These are phyloP conservation scores for Didymella pinodella DNA, from an alignment of 2,329 filamentous ascomycete genomes.

Conservation along the genomic window DNA sequence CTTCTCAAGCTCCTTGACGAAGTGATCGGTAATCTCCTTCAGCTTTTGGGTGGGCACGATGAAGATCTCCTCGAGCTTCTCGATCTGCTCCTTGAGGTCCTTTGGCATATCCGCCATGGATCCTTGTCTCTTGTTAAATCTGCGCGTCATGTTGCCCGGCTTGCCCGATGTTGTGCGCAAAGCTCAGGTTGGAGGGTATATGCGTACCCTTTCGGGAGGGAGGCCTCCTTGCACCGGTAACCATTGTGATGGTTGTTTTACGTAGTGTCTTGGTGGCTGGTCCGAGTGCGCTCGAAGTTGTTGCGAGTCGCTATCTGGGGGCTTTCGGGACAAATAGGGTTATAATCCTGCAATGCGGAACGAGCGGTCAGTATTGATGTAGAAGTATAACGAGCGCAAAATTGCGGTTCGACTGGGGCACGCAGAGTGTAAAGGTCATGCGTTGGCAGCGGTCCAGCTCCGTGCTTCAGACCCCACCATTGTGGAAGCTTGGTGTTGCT, in stretches of 20 bases:
- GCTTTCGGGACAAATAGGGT: conserved; percentile 3
- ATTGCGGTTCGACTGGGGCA: neutral
- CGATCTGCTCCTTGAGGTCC: conserved; percentile 81
- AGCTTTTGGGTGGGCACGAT: conserved; percentile 79
- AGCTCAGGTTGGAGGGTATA: conserved; percentile 5
- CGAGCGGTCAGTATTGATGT: conserved; percentile 9
- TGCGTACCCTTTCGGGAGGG: conserved; percentile 77
- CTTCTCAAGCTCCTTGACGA: conserved; percentile 86
- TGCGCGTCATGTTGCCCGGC: conserved; percentile 11
- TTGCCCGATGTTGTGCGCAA: conserved; percentile 9
- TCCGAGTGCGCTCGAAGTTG: conserved; percentile 4
- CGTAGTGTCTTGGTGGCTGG: conserved; percentile 4
- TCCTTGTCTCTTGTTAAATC: conserved; percentile 61
- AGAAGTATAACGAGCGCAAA: neutral
- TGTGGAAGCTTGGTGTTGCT: conserved; percentile 7
- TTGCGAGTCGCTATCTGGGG: conserved; percentile 1
- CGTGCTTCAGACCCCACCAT: conserved; percentile 3
- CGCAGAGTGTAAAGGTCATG: conserved; percentile 4
- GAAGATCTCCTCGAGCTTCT: conserved; percentile 83
- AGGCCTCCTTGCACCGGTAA: conserved; percentile 69
- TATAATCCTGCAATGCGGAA: neutral
- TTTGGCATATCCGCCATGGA: conserved; percentile 92
- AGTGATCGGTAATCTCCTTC: conserved; percentile 90
- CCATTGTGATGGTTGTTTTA: conserved; percentile 60
- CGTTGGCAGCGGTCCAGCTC: neutral